Evolutionary conservation across 768 basidiomycete genomes (phyloP), one percentile per base, ranked within the genome.

Genomic region (Hydnomerulius pinastri): DNA sequence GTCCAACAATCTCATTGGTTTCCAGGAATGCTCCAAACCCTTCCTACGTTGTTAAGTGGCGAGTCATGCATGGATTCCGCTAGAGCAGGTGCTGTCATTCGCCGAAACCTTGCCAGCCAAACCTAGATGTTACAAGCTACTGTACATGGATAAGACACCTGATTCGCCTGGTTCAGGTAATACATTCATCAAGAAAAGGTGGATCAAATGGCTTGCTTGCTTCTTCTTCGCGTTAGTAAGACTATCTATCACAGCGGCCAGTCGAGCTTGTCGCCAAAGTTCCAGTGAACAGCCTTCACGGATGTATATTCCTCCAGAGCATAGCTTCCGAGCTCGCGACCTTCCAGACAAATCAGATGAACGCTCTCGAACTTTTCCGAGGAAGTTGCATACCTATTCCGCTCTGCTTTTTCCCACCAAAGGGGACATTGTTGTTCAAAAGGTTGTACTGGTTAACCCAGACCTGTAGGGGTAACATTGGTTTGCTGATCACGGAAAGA

Each of bases 391-490:
- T 58, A 88, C 90, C 87, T 61, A 90, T 85, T 45, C 93, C 93
- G 36, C 88, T 90, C 66, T 91, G 87, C 71, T 95, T 96, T 75
- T 90, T 96, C 20, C 95, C 96, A 30, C 96, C 95, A 62, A 98
- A 98, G 1, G 96, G 96, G 38, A 93, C 86, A 51, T 95, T 92
- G 67, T 90, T 91, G 71, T 82, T 80, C 48, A 96, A 68, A 11
- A 88, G 35, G 62, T 87, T 89, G 71, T 93, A 95, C 62, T 92
- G 86, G 69, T 98, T 98, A 52, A 94, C 80, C 93, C 94, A 97
- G 35, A 92, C 87, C 86, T 90, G 28, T 21, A 46, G 18, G 18
- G 28, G 23, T n/a, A 45, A 18, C 38, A 45, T 67, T 37, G 57
- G 40, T 6, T 25, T 28, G 51, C 7, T 5, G 18, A 13, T 12